Base-by-base conservation (phyloP, 306 rosid species). In the Acmispon strigosus region DNA sequence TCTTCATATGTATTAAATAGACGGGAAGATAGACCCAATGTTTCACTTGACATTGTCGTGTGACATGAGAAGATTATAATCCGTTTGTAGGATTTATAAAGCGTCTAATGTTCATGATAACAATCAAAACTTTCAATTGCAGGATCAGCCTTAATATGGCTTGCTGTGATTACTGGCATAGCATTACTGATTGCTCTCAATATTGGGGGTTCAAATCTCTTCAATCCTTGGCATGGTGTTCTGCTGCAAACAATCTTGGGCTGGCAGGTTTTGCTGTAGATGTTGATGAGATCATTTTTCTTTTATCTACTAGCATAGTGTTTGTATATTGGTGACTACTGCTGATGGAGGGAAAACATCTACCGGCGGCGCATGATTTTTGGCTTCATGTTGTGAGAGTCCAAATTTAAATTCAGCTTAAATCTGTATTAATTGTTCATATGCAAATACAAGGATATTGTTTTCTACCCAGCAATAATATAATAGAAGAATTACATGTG, bases 131-230 rank as follows among this genome's bases (percentile, higher is more conserved):
- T 82, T 78, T 62, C 51, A 42, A 66, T 70, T 84, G 86, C 94
- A 94, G 97, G 89, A 24, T 84, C 81, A 22, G 85, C 87, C 22
- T 76, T 95, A 73, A 57, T 89, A 71, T 95, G 99, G 99, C 82
- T 91, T 32, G 89, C 97, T n/a, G 91, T 86, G 77, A 80, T 91
- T 58, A 82, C 97, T 3, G 37, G 96, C 81, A 53, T 86, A 56
- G 86, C 92, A 0, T 69, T 87, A 57, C 80, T 95, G 61, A 89
- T 89, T 82, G 86, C 99, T 48, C 6, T 85, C 80, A 87, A 84
- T 65, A 79, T 91, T 34, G 92, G 96, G 18, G 91, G 97, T 70
- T 89, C 97, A 49, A 84, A 82, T 80, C 66, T 95, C 76, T 95
- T 95, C 91, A 95, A 94, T 81, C 99, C 97, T 62, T 94, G 76